Evolutionary conservation across 1,139 yeast genomes (phyloP).

Genomic region (Pichia sp.): DNA sequence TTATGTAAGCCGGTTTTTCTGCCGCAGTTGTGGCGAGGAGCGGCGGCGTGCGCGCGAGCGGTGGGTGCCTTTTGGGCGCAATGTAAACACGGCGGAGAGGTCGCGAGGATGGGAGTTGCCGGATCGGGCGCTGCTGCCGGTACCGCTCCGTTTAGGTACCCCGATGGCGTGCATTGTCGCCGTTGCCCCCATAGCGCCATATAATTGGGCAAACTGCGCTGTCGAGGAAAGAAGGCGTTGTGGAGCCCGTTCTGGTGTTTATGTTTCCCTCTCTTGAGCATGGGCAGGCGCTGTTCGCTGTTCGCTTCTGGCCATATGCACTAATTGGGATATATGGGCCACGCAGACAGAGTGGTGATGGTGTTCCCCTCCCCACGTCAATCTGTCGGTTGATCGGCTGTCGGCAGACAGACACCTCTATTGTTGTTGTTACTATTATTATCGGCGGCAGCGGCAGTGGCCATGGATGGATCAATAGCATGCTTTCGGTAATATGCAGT

Average conservation of each 20-base stretch:
- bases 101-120: too few relatives aligned
- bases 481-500: too few relatives aligned
- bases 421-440: too few relatives aligned
- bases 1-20: background rate
- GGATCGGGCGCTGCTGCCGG: too few relatives aligned
- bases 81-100: background rate
- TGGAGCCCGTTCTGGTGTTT: too few relatives aligned
- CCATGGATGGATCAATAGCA: too few relatives aligned
- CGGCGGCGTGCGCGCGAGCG: background rate
- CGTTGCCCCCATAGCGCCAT: background rate
- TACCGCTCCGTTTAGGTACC: too few relatives aligned
- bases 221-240: too few relatives aligned
- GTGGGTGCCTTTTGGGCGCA: background rate
- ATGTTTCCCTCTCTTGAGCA: too few relatives aligned
- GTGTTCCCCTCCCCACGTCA: background rate
- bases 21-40: background rate
- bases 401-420: background rate
- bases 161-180: background rate
- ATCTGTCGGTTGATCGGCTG: background rate
- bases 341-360: background rate
- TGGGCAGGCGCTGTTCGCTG: background rate
- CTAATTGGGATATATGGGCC: background rate
- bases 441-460: too few relatives aligned
- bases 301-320: background rate
- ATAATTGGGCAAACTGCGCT: too few relatives aligned